Evolutionary conservation across 1,284 basidiomycete species (phyloP), one percentile per base, ranked within the genome.

Genomic region (Rhodotorula sp.): DNA sequence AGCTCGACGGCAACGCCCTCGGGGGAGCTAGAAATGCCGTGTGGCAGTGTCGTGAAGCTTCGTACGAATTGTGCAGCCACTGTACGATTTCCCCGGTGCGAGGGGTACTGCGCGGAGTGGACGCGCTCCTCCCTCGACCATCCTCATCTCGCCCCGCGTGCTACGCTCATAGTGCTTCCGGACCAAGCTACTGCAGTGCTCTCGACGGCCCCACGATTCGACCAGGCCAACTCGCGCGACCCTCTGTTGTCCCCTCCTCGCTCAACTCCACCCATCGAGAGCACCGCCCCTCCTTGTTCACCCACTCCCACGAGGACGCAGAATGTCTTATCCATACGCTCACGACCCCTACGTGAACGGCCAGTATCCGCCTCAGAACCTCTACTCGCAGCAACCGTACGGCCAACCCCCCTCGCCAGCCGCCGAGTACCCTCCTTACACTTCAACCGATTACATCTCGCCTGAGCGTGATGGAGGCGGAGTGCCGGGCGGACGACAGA

Each of bases 401-500:
- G 64, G 58, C 34, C 46, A 29, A 32, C 58, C 64, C 10, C 64
- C 64, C 19, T 65, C 64, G 0, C 64, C 59, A 32, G 55, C n/a
- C 59, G 57, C 52, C 34, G 24, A 60, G 46, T n/a, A 48, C 32
- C 49, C 62, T 48, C 44, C 54, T 24, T 71, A 70, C 69, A 57
- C 51, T 47, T 39, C 29, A 22, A 34, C 44, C 36, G 68, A 70
- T 48, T 70, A 60, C 27, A 24, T 60, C 52, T 51, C 46, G 22
- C 68, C 68, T 3, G 54, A 63, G 17, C 54, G 59, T 3, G 67
- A 62, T 48, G 54, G 59, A 11, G 11, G 36, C 0, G 63, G 63
- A n/a, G 39, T 70, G 19, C 64, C 68, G 27, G 64, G 67, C 11
- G 67, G 62, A 8, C 39, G 64, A 9, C 55, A 62, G 34, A 66